phyloP scores from a whole-genome alignment of 352 stramenopile genomes.

The Globisporangium paroecandrum region DNA sequence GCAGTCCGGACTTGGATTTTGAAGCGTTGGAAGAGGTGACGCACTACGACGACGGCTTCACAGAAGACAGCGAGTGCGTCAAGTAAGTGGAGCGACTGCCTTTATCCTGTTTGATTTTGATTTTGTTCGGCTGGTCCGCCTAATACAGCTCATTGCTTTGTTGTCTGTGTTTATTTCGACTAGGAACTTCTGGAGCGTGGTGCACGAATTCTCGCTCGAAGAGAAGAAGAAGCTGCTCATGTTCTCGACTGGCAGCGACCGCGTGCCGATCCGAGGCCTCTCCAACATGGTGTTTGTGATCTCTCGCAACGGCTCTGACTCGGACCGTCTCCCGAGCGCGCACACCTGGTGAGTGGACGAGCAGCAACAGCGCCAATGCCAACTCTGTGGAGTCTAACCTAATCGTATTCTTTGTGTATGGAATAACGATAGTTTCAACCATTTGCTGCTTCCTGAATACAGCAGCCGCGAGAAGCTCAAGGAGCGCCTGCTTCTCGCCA shows the following conservation, averaged over 20 bases:
- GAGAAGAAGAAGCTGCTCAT: conserved; percentile 86
- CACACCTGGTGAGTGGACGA: conserved; percentile 69
- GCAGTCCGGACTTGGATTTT: conserved; percentile 73
- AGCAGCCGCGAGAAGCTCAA: conserved; percentile 71
- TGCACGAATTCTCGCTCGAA: conserved; percentile 73
- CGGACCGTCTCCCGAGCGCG: conserved; percentile 73
- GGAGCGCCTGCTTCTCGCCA: conserved; percentile 73
- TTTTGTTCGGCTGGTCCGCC: background rate
- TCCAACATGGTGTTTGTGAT: conserved; percentile 83
- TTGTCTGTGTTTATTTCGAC: background rate
- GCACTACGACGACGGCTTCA: conserved; percentile 77
- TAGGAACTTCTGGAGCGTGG: conserved; percentile 81
- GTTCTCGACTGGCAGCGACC: conserved; percentile 85
- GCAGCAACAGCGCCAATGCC: background rate
- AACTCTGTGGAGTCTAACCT: background rate
- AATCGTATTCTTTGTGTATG: conserved; percentile 12
- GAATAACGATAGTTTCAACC: conserved; percentile 65
- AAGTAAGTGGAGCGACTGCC: conserved; percentile 26
- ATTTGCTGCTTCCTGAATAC: conserved; percentile 86
- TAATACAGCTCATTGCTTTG: background rate
- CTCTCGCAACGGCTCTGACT: conserved; percentile 79
- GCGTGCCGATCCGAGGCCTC: conserved; percentile 77
- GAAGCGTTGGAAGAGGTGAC: conserved; percentile 70
- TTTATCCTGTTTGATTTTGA: background rate
- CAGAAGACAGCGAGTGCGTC: conserved; percentile 58